These are phyloP conservation scores for Helotiales sp. DNA, from an alignment of 2,329 filamentous ascomycete genomes.

Conservation along the genomic window DNA sequence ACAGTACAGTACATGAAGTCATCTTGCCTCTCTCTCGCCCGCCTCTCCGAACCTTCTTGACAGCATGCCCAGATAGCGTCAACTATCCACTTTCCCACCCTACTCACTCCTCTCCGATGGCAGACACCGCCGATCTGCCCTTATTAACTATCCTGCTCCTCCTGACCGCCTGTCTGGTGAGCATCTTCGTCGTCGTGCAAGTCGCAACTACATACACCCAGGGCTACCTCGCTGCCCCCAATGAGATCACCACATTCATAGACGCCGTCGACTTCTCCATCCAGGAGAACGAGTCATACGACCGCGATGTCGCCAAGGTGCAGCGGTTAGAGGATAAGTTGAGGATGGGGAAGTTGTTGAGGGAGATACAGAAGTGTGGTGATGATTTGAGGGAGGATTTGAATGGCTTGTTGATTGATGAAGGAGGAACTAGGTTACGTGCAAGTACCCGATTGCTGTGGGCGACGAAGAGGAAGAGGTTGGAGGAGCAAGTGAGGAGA, in stretches of 20 bases:
- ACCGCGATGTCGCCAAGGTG: constrained; percentile 62
- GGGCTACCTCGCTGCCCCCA: constrained; percentile 63
- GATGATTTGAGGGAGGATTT: constrained; percentile 67
- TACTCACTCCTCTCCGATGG: constrained; percentile 34
- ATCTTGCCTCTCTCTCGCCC: constrained; percentile 14
- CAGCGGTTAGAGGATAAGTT: constrained; percentile 66
- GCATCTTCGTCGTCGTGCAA: constrained; percentile 59
- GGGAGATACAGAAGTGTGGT: constrained; percentile 64
- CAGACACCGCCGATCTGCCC: constrained; percentile 38
- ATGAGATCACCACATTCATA: constrained; percentile 61
- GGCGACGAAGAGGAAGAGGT: constrained; percentile 57
- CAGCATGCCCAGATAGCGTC: constrained; percentile 29
- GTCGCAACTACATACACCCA: constrained; percentile 56
- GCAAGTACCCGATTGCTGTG: constrained; percentile 60
- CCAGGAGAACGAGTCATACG: constrained; percentile 67
- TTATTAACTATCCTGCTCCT: constrained; percentile 55
- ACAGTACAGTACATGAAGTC: constrained; percentile 18
- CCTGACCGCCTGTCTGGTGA: constrained; percentile 62
- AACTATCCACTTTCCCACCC: constrained; percentile 3
- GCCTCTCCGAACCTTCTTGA: constrained; percentile 8
- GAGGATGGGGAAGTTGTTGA: constrained; percentile 60
- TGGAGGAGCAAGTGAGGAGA: constrained; percentile 63
- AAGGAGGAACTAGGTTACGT: constrained; percentile 52
- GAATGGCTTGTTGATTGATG: constrained; percentile 55
- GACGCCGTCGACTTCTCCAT: constrained; percentile 64